Evolutionary conservation across 768 basidiomycete genomes (phyloP), one percentile per base, ranked within the genome.

Genomic region (Harrya chromipes): DNA sequence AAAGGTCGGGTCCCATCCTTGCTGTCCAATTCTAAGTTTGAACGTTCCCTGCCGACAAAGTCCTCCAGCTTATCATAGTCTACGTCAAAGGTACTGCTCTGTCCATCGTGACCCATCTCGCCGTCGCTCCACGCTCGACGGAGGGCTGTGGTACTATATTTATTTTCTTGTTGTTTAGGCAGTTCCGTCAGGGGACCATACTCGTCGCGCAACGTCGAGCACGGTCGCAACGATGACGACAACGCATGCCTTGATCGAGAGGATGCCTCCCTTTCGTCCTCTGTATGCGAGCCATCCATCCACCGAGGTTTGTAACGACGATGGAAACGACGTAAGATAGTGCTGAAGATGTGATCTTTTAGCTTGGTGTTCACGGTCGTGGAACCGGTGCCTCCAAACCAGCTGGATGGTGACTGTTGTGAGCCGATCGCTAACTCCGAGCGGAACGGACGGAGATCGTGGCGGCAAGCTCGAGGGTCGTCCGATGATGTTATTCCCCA

Each of bases 291-390:
- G 36, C 68, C 74, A 10, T 72, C 70, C 23, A 55, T 47, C 65
- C 61, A 63, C 19, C 57, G 58, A n/a, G 60, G 56, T 19, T 65
- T 61, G 14, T 58, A 64, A 29, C 80, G 79, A 56, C 81, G 79
- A 34, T 79, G 77, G 50, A 92, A 80, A 50, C 89, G 77, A 41
- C 84, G 82, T 53, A 97, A 73, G 27, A 98, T 83, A 16, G 90
- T 88, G 52, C 82, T 88, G 64, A 99, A 95, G 40, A 99, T 92
- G 58, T 95, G 93, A 62, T 98, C 94, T 69, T 94, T 94, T 50
- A 99, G 74, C 65, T 83, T 90, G 34, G 88, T 92, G 67, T 99
- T 98, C 52, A 97, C 94, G 46, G 85, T 80, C 6, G 97, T 98
- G 13, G 89, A 91, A 1, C 95, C 95, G 2, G 86, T 89, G 4